phyloP scores from a whole-genome alignment of 2,329 filamentous ascomycete genomes.

The Fusarium denticulatum region DNA sequence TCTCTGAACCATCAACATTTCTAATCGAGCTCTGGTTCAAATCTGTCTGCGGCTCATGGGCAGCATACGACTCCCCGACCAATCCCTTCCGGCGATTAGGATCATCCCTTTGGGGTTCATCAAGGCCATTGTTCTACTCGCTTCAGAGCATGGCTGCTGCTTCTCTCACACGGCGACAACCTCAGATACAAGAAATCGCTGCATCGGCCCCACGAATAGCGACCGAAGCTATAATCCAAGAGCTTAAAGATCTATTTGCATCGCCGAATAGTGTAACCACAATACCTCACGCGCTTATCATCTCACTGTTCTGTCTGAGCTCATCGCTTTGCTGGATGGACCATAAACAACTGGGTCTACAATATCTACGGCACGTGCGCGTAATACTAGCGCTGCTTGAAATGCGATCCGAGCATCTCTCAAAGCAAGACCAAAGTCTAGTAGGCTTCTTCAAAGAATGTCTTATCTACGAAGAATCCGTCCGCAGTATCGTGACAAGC shows the following conservation, averaged over 20 bases:
- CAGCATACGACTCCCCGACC: conserved; percentile 32
- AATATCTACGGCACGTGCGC: conserved; percentile 33
- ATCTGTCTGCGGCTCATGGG: conserved; percentile 35
- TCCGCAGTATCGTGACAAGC: conserved; percentile 32
- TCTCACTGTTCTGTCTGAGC: conserved; percentile 33
- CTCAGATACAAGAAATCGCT: conserved; percentile 29
- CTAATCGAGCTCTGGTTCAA: conserved; percentile 37
- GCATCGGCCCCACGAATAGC: conserved; percentile 21
- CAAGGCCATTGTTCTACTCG: conserved; percentile 27
- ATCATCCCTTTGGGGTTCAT: conserved; percentile 27
- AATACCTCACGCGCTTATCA: conserved; percentile 24
- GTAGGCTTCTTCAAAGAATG: conserved; percentile 36
- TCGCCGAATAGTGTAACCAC: conserved; percentile 22
- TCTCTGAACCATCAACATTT: conserved; percentile 29
- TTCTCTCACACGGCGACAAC: conserved; percentile 17
- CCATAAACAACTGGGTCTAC: conserved; percentile 30
- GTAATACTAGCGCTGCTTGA: conserved; percentile 29
- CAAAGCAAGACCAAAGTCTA: conserved; percentile 18
- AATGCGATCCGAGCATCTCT: conserved; percentile 19
- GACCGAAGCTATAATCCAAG: conserved; percentile 33
- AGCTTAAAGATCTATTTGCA: conserved; percentile 18
- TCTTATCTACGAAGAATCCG: conserved; percentile 32
- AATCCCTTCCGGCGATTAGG: conserved; percentile 32
- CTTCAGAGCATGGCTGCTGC: conserved; percentile 37
- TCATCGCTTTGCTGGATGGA: conserved; percentile 38